Percentiles rank a stretch among this genome's conserved stretches.
phyloP scores from a whole-genome alignment of 2,329 filamentous ascomycete genomes.

The Xylariaceae sp. region DNA sequence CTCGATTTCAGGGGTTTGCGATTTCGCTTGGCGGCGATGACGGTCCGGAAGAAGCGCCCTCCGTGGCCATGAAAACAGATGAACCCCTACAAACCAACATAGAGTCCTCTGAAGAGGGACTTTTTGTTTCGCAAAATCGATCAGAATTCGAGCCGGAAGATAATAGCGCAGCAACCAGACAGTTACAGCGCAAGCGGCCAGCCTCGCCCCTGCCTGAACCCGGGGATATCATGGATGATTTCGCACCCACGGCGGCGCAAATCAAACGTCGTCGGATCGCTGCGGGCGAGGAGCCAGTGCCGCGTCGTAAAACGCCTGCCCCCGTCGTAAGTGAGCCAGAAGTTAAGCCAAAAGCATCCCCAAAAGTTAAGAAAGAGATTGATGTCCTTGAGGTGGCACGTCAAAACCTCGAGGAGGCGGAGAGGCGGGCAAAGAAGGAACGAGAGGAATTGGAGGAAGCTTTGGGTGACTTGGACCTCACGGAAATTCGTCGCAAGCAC shows the following conservation, averaged over 20 bases:
- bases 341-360: slow-evolving; percentile 38
- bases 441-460: slow-evolving; percentile 47
- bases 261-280: slow-evolving; percentile 73
- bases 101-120: slow-evolving; percentile 37
- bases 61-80: slow-evolving; percentile 5
- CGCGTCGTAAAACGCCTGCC: slow-evolving; percentile 28
- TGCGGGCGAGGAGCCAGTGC: slow-evolving; percentile 44
- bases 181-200: slow-evolving; percentile 39
- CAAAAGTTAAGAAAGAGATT: slow-evolving; percentile 51
- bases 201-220: slow-evolving; percentile 37
- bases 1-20: slow-evolving; percentile 71
- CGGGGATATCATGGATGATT: slow-evolving; percentile 60
- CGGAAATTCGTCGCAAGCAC: slow-evolving; percentile 66
- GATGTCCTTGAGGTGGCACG: slow-evolving; percentile 65
- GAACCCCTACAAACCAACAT: slow-evolving; percentile 12
- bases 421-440: slow-evolving; percentile 54
- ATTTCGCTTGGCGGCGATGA: slow-evolving; percentile 24
- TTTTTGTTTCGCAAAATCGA: slow-evolving; percentile 53
- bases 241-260: slow-evolving; percentile 70
- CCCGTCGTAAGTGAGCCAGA: slow-evolving; percentile 22
- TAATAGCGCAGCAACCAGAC: slow-evolving; percentile 6
- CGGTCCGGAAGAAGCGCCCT: slow-evolving; percentile 30
- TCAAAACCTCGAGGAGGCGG: slow-evolving; percentile 57
- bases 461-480: slow-evolving; percentile 63
- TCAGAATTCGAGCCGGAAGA: slow-evolving; percentile 24